Base-by-base conservation (phyloP, 1,284 basidiomycete species). In the Stygiomarasmius scandens region DNA sequence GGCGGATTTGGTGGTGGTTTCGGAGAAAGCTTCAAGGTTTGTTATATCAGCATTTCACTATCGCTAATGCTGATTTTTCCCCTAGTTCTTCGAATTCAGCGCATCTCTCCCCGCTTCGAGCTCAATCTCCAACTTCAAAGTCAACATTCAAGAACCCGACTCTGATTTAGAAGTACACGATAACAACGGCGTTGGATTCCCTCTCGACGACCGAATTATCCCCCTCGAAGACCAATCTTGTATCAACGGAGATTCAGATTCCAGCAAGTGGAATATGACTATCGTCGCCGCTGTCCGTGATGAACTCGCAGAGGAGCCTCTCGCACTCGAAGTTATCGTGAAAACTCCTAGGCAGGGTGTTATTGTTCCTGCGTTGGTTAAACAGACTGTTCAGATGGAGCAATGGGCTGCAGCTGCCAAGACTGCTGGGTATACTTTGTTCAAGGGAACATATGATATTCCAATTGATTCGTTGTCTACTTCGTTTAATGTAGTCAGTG, bases 11-110 rank as follows among this genome's bases (percentile, higher is more conserved):
- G 32, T 36, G 2, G 23, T 36, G 34, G 34, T 38, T 52, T 20
- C 11, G 50, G 19, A 14, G 50, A 41, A 14, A 16, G 11, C 19
- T 52, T 52, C 50, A 36, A 52, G 50, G 50, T 41, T 19, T 24
- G 49, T 50, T 12, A n/a, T 52, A 3, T 16, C 23, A 12, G 14
- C 23, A n/a, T 22, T 41, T 19, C n/a, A 36, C 11, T 1, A 38
- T 36, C 10, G 11, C 10, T n/a, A 11, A 22, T 24, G 9, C 19
- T 22, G 38, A 22, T 20, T 50, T 12, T 12, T 38, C 20, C 12
- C 12, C 50, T 41, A 52, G 50, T 52, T 52, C 34, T 52, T 38
- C 38, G 34, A 52, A 41, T 41, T 52, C 50, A 19, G 9, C 23
- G 25, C 50, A 12, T 20, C n/a, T 34, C 2, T 52, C 27, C 34